phyloP scores from a whole-genome alignment of 2,329 filamentous ascomycete genomes.

The Trichoderma afroharzianum region DNA sequence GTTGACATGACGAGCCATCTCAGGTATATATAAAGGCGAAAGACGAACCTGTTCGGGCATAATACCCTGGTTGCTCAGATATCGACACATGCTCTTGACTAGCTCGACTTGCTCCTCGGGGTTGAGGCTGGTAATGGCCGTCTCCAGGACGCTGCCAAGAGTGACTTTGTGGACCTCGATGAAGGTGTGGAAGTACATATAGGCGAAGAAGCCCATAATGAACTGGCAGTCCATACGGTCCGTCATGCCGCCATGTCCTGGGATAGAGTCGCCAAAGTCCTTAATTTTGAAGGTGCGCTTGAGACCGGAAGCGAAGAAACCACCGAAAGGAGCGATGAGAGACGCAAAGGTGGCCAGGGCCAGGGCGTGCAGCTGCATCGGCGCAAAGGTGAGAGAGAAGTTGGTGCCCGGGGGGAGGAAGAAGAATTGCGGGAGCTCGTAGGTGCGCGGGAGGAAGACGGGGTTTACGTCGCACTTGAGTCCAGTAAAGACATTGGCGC shows the following conservation, averaged over 20 bases:
- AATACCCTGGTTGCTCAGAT: conserved; percentile 62
- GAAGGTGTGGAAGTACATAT: conserved; percentile 98
- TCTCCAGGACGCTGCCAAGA: conserved; percentile 84
- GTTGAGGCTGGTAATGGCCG: conserved; percentile 83
- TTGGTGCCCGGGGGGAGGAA: conserved; percentile 59
- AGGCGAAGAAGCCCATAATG: conserved; percentile 98
- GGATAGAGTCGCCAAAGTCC: conserved; percentile 97
- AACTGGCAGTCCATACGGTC: conserved; percentile 99
- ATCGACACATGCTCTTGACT: conserved; percentile 60
- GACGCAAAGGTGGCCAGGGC: conserved; percentile 91
- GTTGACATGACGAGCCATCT: background rate
- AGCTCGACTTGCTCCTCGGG: conserved; percentile 86
- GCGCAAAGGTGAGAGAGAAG: conserved; percentile 69
- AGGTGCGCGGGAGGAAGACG: conserved; percentile 77
- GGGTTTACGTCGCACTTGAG: conserved; percentile 88
- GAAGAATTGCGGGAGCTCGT: conserved; percentile 68
- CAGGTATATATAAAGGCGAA: background rate
- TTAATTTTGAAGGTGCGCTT: conserved; percentile 99
- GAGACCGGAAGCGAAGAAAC: conserved; percentile 95
- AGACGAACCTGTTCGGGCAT: conserved; percentile 32
- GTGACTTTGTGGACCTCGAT: conserved; percentile 84
- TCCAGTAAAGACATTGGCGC: conserved; percentile 87
- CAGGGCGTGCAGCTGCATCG: conserved; percentile 91
- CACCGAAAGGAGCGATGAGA: conserved; percentile 93
- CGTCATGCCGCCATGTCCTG: conserved; percentile 95